These are phyloP conservation scores for Desmodesmus armatus DNA, from an alignment of 139 green algal genomes.

Conservation along the genomic window DNA sequence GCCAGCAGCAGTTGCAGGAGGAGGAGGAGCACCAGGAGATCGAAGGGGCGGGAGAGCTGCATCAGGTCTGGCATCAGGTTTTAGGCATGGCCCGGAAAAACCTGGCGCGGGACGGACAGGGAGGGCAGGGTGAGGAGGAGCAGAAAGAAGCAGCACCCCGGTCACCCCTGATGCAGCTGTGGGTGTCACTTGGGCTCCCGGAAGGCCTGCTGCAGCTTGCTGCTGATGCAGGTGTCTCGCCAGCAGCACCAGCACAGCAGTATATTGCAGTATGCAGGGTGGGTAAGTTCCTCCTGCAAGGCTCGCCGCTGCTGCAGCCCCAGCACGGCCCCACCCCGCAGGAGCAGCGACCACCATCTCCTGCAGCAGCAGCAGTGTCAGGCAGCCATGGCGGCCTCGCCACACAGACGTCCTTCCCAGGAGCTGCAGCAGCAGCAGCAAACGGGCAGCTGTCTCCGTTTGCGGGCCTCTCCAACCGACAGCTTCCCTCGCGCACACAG, in stretches of 20 bases:
- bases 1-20: neutral
- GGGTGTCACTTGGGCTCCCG: neutral
- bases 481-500: too few species aligned
- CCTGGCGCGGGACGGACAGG: neutral
- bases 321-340: neutral
- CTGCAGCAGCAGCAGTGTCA: neutral
- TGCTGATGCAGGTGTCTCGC: conserved; percentile 3
- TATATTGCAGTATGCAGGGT: conserved; percentile 4
- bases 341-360: neutral
- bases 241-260: neutral
- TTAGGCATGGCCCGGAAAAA: conserved; percentile 5
- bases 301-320: conserved; percentile 10
- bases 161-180: neutral
- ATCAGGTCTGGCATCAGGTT: conserved; percentile 25
- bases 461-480: too few species aligned
- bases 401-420: too few species aligned
- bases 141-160: neutral
- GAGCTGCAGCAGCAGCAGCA: neutral
- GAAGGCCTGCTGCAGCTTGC: neutral
- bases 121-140: neutral
- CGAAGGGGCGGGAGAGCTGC: neutral
- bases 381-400: too few species aligned
- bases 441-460: neutral
- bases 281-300: conserved; percentile 11
- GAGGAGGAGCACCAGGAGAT: neutral